phyloP scores from a whole-genome alignment of 2,329 filamentous ascomycete genomes.

The Aquanectria penicillioides region DNA sequence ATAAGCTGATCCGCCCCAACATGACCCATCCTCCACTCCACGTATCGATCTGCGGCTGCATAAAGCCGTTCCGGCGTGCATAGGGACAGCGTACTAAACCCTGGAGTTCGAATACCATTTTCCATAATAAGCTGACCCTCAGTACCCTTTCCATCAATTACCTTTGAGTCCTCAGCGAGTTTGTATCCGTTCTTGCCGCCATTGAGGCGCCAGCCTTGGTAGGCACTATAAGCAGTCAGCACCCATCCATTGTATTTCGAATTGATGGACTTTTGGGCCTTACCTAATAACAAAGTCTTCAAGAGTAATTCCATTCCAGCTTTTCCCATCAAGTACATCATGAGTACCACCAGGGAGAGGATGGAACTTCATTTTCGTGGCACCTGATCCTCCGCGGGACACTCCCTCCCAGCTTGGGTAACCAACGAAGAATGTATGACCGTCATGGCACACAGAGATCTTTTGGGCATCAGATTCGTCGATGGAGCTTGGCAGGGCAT shows the following conservation, averaged over 20 bases:
- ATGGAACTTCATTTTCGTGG: background rate
- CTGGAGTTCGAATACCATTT: too few relatives aligned
- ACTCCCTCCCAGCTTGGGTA: background rate
- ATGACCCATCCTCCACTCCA: too few relatives aligned
- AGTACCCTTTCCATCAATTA: too few relatives aligned
- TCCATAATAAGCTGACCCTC: too few relatives aligned
- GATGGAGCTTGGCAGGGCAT: background rate
- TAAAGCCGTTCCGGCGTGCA: too few relatives aligned
- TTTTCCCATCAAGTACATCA: background rate
- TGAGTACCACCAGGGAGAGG: background rate
- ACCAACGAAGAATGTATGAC: background rate
- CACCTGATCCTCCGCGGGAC: background rate
- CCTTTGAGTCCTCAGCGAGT: too few relatives aligned
- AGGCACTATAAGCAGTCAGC: too few relatives aligned
- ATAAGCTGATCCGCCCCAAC: too few relatives aligned
- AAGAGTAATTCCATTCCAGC: background rate
- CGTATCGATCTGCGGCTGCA: too few relatives aligned
- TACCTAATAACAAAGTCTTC: constrained; percentile 3
- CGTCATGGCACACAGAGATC: background rate
- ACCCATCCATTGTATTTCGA: too few relatives aligned
- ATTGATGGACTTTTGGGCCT: too few relatives aligned
- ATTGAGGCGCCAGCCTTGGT: background rate
- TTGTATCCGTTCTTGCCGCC: background rate
- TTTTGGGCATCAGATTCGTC: background rate
- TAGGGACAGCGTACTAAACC: too few relatives aligned